A percentile compares a stretch with the other conserved stretches of the same genome.
Evolutionary conservation across 2,329 filamentous ascomycete genomes (phyloP).

Genomic region (Fusarium burgessii): DNA sequence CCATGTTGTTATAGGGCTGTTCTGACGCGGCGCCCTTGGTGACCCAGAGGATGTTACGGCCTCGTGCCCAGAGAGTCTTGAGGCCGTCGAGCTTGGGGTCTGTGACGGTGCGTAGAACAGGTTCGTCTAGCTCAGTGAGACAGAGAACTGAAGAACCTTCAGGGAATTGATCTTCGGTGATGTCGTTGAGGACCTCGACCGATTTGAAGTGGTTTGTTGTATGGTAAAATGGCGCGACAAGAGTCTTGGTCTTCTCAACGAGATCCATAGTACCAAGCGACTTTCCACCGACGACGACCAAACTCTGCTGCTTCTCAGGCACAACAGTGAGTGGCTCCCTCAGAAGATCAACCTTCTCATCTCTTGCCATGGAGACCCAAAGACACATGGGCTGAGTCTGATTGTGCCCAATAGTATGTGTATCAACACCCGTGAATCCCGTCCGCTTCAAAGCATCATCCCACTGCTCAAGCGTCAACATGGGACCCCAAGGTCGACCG

Average conservation of each 20-base stretch:
- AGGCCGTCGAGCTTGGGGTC: not conserved
- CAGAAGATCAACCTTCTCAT: not conserved
- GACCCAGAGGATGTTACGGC: slow-evolving; percentile 13
- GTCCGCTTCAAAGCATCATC: slow-evolving; percentile 11
- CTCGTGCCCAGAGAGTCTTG: not conserved
- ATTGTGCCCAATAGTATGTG: slow-evolving; percentile 1
- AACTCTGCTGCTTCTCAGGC: not conserved
- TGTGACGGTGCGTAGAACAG: not conserved
- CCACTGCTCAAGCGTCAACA: slow-evolving; percentile 20
- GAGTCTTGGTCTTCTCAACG: slow-evolving; percentile 1
- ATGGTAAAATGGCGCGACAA: not conserved
- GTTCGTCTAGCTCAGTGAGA: slow-evolving; percentile 1
- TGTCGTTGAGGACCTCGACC: not conserved
- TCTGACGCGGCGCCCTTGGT: slow-evolving; percentile 7
- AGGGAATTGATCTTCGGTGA: not conserved
- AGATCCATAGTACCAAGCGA: slow-evolving; percentile 1
- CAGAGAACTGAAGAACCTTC: slow-evolving; percentile 2
- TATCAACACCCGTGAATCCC: slow-evolving; percentile 25
- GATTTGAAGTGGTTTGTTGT: not conserved
- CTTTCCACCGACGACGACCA: not conserved
- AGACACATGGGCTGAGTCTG: slow-evolving; percentile 15
- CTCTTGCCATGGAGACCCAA: slow-evolving; percentile 4
- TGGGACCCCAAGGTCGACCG: slow-evolving; percentile 13
- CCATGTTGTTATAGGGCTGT: slow-evolving; percentile 20
- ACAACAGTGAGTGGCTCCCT: not conserved